Evolutionary conservation across 2,329 filamentous ascomycete species (phyloP), one percentile per base, ranked within the genome.

Genomic region (Coleophoma eucalyptorum): DNA sequence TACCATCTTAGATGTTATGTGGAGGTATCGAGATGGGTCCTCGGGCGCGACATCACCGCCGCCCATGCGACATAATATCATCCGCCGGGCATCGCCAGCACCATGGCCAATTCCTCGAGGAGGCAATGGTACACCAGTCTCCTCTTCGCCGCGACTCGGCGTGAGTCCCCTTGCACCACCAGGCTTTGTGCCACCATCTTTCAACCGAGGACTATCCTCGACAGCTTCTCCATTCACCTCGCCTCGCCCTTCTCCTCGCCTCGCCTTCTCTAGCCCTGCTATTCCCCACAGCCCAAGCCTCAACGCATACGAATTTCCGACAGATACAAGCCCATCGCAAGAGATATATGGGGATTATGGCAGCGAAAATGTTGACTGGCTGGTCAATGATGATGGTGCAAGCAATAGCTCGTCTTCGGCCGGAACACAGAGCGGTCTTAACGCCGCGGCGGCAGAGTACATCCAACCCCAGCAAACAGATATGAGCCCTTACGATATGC

Each of bases 401-500:
- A 88, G 86, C 62, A 92, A 87, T 60, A 81, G 91, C 51, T 86
- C 90, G 20, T 96, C 91, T 20, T 89, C 86, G 7, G 61, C 58
- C 45, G 79, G 83, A 34, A 83, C 80, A 10, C 77, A 87, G 15
- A 90, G 85, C 58, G 84, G 81, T 33, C 78, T 93, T 53, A 92
- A 90, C 63, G 86, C 84, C 41, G 87, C 87, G 13, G 90, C 90
- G 5, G 87, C 92, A 20, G 91, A 97, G 67, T 97, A 83, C 72
- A 76, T 86, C 44, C 74, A 76, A 52, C 74, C 78, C 13, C 79
- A 81, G 46, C 81, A 86, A 88, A 63, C 82, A 50, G 92, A 97
- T 64, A 97, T 99, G 93, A 95, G 90, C 52, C 93, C 94, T 1
- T 96, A 97, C 70, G 94, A 99, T 66, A 97, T 99, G 82, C 78